These are phyloP conservation scores for Elsinoe australis DNA, from an alignment of 2,329 filamentous ascomycete genomes.

Conservation along the genomic window DNA sequence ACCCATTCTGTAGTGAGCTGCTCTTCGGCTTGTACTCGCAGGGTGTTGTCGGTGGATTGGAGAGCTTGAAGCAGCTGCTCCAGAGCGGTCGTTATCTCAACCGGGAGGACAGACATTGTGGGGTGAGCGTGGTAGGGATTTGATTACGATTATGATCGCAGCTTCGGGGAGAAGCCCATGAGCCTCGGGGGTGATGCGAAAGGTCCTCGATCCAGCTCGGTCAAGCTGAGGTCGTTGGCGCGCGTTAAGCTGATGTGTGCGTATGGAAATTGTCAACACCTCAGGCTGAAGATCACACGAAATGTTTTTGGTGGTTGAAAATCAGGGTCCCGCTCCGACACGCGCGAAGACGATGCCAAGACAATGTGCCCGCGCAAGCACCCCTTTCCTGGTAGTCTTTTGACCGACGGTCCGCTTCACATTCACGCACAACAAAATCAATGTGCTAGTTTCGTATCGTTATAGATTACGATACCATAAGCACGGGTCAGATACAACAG, in stretches of 20 bases:
- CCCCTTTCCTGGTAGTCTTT: too few species aligned
- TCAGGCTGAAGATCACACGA: slow-evolving; percentile 14
- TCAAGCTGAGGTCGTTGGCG: not conserved
- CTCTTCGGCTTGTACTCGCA: slow-evolving; percentile 80
- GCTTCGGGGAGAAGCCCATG: slow-evolving; percentile 4
- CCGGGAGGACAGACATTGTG: slow-evolving; percentile 63
- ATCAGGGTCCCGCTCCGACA: slow-evolving; percentile 14
- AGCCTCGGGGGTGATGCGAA: not conserved
- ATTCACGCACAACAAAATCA: too few species aligned
- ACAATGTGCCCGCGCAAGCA: not conserved
- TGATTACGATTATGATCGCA: not conserved
- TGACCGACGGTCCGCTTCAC: too few species aligned
- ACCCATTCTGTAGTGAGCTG: slow-evolving; percentile 90
- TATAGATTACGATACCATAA: too few species aligned
- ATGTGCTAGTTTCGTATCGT: too few species aligned
- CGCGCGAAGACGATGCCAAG: slow-evolving; percentile 9
- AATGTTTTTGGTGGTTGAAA: slow-evolving; percentile 16
- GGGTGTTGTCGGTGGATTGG: slow-evolving; percentile 79
- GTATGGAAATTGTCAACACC: not conserved
- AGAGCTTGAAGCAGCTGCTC: slow-evolving; percentile 79
- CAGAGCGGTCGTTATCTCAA: slow-evolving; percentile 78
- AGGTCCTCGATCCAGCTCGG: not conserved
- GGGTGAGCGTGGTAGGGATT: not conserved
- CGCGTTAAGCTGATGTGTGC: not conserved
- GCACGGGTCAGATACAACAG: too few species aligned